Percentiles rank a stretch among this genome's conserved stretches.
These are phyloP conservation scores for Boletellus ananiceps DNA, from an alignment of 768 basidiomycete species.

Conservation along the genomic window DNA sequence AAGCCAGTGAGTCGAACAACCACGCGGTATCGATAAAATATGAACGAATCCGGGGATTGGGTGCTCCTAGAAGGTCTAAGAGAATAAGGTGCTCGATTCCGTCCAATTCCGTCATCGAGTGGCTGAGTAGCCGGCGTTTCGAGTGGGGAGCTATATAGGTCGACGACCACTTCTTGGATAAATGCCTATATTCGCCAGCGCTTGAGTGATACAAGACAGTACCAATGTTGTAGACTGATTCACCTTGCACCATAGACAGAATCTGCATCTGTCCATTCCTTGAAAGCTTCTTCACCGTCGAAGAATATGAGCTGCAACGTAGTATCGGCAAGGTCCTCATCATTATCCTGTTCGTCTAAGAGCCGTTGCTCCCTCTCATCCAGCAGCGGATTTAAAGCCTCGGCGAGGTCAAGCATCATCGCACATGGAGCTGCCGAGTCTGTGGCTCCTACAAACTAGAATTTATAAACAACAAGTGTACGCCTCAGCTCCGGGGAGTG, in stretches of 20 bases:
- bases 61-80: conserved; percentile 85
- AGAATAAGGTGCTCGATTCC: conserved; percentile 89
- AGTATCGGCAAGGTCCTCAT: conserved; percentile 76
- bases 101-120: conserved; percentile 57
- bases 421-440: conserved; percentile 96
- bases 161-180: conserved; percentile 79
- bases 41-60: conserved; percentile 68
- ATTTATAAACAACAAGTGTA: conserved; percentile 10
- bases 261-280: conserved; percentile 82
- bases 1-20: conserved; percentile 77
- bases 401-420: conserved; percentile 89
- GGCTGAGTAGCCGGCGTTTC: conserved; percentile 53
- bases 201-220: background rate
- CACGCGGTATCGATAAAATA: conserved; percentile 88
- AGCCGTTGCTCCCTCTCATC: conserved; percentile 53
- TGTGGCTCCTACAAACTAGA: conserved; percentile 92
- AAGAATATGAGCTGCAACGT: conserved; percentile 93
- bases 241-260: conserved; percentile 95
- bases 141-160: conserved; percentile 60
- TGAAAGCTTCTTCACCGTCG: conserved; percentile 96
- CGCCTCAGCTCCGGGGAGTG: conserved; percentile 11
- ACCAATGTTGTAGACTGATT: background rate
- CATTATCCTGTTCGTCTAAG: conserved; percentile 53
- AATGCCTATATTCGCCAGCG: conserved; percentile 52
- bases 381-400: conserved; percentile 71